phyloP scores from a whole-genome alignment of 1,284 basidiomycete species.

The Omphalotus olearius region DNA sequence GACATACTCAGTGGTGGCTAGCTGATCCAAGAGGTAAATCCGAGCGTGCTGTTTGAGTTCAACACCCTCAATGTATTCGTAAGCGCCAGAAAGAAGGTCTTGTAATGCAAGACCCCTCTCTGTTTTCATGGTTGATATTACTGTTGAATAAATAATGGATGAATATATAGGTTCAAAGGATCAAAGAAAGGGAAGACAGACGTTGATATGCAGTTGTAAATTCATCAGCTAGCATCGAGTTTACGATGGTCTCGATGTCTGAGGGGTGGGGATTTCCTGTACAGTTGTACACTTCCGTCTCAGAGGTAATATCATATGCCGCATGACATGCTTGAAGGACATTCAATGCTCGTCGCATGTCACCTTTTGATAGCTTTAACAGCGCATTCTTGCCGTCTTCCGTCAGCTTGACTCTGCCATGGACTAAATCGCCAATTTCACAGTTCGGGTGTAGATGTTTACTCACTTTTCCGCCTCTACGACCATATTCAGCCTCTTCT shows the following conservation, averaged over 20 bases:
- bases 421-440: slow-evolving; percentile 6
- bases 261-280: slow-evolving; percentile 94
- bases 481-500: slow-evolving; percentile 77
- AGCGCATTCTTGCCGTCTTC: slow-evolving; percentile 86
- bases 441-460: background rate
- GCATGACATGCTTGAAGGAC: slow-evolving; percentile 98
- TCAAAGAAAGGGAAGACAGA: slow-evolving; percentile 35
- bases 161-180: background rate
- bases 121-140: slow-evolving; percentile 83
- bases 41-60: slow-evolving; percentile 85
- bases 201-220: slow-evolving; percentile 91
- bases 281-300: slow-evolving; percentile 93
- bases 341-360: slow-evolving; percentile 97
- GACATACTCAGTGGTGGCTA: slow-evolving; percentile 86
- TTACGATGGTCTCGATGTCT: slow-evolving; percentile 91
- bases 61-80: slow-evolving; percentile 85
- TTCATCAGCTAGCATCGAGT: slow-evolving; percentile 95
- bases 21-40: slow-evolving; percentile 88
- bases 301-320: slow-evolving; percentile 86
- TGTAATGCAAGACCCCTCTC: slow-evolving; percentile 94
- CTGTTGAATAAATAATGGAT: slow-evolving; percentile 37
- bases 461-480: slow-evolving; percentile 83
- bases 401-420: slow-evolving; percentile 77
- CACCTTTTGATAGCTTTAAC: slow-evolving; percentile 90
- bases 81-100: slow-evolving; percentile 92